Percentiles rank a stretch among this genome's conserved stretches.
phyloP scores from a whole-genome alignment of 140 eudicot species.

The Stevia rebaudiana region DNA sequence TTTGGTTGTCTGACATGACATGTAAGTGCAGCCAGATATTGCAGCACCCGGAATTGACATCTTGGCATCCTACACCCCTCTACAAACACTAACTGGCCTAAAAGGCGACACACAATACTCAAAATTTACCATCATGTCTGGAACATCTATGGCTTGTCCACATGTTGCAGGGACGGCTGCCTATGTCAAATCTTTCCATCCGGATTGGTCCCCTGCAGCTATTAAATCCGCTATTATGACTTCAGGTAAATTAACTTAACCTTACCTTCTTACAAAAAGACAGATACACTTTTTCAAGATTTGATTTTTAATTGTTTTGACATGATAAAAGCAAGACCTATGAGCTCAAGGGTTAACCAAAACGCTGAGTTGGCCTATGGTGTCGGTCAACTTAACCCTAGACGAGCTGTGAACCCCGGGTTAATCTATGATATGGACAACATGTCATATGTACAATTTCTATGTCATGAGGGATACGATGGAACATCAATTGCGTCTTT shows the following conservation, averaged over 20 bases:
- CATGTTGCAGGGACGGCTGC: conserved; percentile 87
- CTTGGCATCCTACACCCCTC: conserved; percentile 78
- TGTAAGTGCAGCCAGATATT: conserved; percentile 66
- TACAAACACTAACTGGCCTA: conserved; percentile 71
- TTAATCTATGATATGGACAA: conserved; percentile 72
- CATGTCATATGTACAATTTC: conserved; percentile 68
- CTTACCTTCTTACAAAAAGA: not conserved
- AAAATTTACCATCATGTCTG: conserved; percentile 82
- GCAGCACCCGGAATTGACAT: conserved; percentile 93
- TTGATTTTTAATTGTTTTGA: conserved; percentile 10
- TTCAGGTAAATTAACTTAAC: conserved; percentile 44
- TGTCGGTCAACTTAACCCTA: conserved; percentile 76
- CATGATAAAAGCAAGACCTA: conserved; percentile 50
- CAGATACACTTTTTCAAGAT: not conserved
- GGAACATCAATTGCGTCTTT: conserved; percentile 53
- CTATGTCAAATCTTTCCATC: conserved; percentile 85
- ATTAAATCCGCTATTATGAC: conserved; percentile 90
- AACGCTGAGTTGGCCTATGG: conserved; percentile 86
- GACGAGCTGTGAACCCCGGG: conserved; percentile 71
- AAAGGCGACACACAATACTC: conserved; percentile 72
- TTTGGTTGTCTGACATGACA: no score
- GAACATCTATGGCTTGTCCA: conserved; percentile 98
- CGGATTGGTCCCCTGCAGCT: conserved; percentile 92
- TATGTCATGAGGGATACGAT: conserved; percentile 71
- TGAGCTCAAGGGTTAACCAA: conserved; percentile 57